phyloP scores from a whole-genome alignment of 2,329 filamentous ascomycete genomes.

The Scytalidium sp. region DNA sequence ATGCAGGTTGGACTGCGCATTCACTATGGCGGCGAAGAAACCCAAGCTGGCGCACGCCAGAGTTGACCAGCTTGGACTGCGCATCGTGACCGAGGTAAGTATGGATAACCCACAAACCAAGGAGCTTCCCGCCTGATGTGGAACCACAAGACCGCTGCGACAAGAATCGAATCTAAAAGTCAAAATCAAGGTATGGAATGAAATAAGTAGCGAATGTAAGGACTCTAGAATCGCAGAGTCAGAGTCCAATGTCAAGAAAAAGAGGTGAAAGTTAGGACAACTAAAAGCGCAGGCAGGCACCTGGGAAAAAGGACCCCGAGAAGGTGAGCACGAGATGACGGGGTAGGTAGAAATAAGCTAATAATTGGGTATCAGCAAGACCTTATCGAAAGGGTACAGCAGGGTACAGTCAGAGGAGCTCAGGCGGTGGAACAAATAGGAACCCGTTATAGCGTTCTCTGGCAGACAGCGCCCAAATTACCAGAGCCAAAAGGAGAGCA shows the following conservation, averaged over 20 bases:
- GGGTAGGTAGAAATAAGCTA: too few relatives aligned
- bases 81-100: slow-evolving; percentile 5
- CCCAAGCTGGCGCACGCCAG: slow-evolving; percentile 11
- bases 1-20: slow-evolving; percentile 16
- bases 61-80: slow-evolving; percentile 13
- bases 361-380: too few relatives aligned
- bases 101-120: background rate
- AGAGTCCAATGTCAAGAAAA: background rate
- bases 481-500: background rate
- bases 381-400: background rate
- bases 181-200: background rate
- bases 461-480: background rate
- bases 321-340: too few relatives aligned
- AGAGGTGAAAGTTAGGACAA: background rate
- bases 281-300: too few relatives aligned
- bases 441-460: background rate
- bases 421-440: background rate
- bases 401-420: background rate
- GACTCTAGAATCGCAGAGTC: background rate
- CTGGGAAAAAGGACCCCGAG: too few relatives aligned
- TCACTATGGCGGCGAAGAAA: slow-evolving; percentile 9
- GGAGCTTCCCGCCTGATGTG: too few relatives aligned
- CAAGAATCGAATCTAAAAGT: too few relatives aligned
- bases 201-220: background rate
- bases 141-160: too few relatives aligned